Percentiles rank a stretch among this genome's conserved stretches.
Conservation (phyloP, 768 basidiomycete species). For the Cystobasidium ongulense region DNA sequence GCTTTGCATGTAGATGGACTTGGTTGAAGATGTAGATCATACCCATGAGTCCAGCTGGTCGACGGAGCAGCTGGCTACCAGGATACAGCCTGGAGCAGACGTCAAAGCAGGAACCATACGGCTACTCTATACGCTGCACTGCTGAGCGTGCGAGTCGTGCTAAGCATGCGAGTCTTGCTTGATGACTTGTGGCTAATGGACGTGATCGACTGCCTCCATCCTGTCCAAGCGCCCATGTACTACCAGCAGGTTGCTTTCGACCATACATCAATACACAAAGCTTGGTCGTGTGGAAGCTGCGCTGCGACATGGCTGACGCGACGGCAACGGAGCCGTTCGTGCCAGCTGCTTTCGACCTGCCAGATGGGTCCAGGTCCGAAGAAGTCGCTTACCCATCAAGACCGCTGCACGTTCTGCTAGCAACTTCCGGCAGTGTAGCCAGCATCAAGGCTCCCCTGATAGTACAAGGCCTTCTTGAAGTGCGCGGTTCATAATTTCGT, state of each 20-base stretch:
- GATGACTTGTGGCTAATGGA: too few relatives aligned
- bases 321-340: constrained; percentile 6
- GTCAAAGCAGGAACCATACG: too few relatives aligned
- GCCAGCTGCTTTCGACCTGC: constrained; percentile 26
- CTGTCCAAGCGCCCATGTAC: too few relatives aligned
- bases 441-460: constrained; percentile 89
- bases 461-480: constrained; percentile 62
- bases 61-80: too few relatives aligned
- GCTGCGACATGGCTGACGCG: background rate
- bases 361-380: constrained; percentile 4
- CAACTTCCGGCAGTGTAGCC: constrained; percentile 90
- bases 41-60: too few relatives aligned
- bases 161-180: too few relatives aligned
- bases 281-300: background rate
- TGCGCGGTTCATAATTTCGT: constrained; percentile 46
- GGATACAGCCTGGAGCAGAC: too few relatives aligned
- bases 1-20: too few relatives aligned
- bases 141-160: too few relatives aligned
- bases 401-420: constrained; percentile 59
- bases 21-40: too few relatives aligned
- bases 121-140: too few relatives aligned
- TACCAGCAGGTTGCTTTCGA: background rate
- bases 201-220: too few relatives aligned
- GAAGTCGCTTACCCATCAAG: constrained; percentile 35
- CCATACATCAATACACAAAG: background rate